These are phyloP conservation scores for Russula virescens DNA, from an alignment of 768 basidiomycete species.

Conservation along the genomic window DNA sequence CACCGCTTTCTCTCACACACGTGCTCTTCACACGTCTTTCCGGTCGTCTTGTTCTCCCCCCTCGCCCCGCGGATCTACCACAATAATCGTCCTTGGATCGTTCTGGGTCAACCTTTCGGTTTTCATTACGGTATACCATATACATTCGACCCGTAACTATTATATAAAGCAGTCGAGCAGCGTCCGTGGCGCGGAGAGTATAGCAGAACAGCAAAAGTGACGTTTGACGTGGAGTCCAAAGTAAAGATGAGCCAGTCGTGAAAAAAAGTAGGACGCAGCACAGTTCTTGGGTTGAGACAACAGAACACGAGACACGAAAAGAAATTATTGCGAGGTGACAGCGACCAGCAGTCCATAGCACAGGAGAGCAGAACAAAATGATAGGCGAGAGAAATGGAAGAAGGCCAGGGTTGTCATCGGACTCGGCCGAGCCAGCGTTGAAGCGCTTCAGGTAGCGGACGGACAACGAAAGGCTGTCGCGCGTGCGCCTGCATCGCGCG, in stretches of 20 bases:
- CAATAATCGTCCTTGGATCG: background rate
- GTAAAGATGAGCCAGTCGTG: background rate
- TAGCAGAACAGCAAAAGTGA: background rate
- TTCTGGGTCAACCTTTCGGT: background rate
- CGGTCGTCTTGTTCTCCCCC: background rate
- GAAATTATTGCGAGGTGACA: background rate
- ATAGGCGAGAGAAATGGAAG: background rate
- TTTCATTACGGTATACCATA: background rate
- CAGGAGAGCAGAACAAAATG: background rate
- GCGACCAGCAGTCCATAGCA: conserved; percentile 3
- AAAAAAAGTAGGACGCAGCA: background rate
- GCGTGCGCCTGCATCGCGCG: conserved; percentile 7
- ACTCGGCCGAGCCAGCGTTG: conserved; percentile 20
- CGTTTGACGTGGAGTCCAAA: background rate
- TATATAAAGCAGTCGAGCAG: background rate
- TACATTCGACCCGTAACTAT: conserved; percentile 10
- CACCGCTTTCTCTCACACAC: background rate
- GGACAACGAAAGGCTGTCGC: conserved; percentile 5
- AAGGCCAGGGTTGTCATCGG: background rate
- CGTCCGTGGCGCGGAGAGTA: conserved; percentile 5
- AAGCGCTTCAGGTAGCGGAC: conserved; percentile 11
- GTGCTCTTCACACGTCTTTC: background rate
- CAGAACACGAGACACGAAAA: background rate
- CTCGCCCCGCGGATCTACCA: conserved; percentile 10
- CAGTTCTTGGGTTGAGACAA: background rate